phyloP scores from a whole-genome alignment of 345 rosid species.

The Stellera chamaejasme region DNA sequence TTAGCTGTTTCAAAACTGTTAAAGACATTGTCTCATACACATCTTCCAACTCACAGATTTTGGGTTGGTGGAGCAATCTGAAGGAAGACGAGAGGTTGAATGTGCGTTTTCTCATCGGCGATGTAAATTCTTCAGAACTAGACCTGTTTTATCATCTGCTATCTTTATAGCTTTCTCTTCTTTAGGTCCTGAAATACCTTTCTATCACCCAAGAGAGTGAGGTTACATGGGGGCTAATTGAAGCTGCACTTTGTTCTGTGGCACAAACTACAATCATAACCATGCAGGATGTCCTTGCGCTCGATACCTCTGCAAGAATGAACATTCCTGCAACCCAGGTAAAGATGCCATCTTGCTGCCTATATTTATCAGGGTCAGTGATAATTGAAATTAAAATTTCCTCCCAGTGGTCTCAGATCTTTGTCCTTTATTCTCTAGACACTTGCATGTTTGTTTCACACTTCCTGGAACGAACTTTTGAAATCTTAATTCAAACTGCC shows the following conservation, averaged over 20 bases:
- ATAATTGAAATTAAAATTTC: background rate
- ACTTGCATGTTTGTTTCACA: background rate
- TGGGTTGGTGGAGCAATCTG: constrained; percentile 81
- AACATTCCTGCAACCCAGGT: constrained; percentile 90
- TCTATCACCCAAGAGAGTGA: constrained; percentile 41
- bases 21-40: constrained; percentile 3
- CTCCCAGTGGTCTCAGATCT: too few species aligned
- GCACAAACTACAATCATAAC: constrained; percentile 76
- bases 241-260: constrained; percentile 55
- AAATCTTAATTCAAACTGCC: background rate
- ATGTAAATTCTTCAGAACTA: background rate
- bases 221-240: constrained; percentile 59
- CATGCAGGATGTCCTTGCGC: constrained; percentile 84
- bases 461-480: background rate
- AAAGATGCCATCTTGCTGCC: background rate
- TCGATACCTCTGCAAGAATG: constrained; percentile 82
- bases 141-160: background rate
- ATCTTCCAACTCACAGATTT: constrained; percentile 34
- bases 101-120: constrained; percentile 30
- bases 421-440: background rate
- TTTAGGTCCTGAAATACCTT: constrained; percentile 63
- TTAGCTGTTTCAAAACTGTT: background rate
- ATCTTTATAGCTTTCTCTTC: constrained; percentile 3
- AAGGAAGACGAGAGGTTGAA: constrained; percentile 53
- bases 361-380: background rate